These are phyloP conservation scores for Paramecium caudatum DNA, from an alignment of 73 alveolate species.

Conservation along the genomic window DNA sequence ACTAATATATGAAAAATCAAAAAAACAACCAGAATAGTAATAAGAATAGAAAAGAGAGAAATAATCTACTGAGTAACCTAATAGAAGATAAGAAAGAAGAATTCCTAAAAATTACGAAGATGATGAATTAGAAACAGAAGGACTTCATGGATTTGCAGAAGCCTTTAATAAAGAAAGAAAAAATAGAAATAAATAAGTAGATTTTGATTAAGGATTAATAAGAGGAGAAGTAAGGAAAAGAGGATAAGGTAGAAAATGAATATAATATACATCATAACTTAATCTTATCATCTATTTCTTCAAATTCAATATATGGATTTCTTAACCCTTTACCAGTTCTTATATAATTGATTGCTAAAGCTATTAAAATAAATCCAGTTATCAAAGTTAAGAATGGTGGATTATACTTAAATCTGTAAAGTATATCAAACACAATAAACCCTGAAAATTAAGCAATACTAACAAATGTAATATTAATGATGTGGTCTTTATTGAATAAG, in stretches of 20 bases:
- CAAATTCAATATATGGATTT: constrained; percentile 44
- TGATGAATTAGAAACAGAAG: background rate
- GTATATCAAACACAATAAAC: constrained; percentile 15
- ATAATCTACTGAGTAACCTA: background rate
- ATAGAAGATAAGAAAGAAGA: background rate
- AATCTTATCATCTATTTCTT: background rate
- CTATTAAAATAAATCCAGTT: constrained; percentile 35
- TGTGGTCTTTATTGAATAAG: constrained; percentile 37
- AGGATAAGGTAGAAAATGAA: no score
- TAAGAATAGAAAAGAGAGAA: background rate
- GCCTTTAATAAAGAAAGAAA: background rate
- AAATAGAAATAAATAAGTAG: no score
- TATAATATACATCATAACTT: background rate
- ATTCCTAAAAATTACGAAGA: constrained; percentile 26
- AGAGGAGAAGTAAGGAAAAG: no score
- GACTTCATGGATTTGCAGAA: constrained; percentile 20
- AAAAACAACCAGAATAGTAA: background rate
- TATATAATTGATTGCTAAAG: background rate
- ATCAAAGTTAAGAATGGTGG: constrained; percentile 43
- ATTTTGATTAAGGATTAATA: no score
- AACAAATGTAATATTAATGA: background rate
- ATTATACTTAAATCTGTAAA: background rate
- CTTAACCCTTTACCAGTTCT: constrained; percentile 44
- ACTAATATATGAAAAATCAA: background rate
- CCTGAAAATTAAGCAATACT: background rate